Percentiles rank a stretch among this genome's conserved stretches.
phyloP scores from a whole-genome alignment of 2,329 filamentous ascomycete genomes.

The Aspergillus eucalypticola region DNA sequence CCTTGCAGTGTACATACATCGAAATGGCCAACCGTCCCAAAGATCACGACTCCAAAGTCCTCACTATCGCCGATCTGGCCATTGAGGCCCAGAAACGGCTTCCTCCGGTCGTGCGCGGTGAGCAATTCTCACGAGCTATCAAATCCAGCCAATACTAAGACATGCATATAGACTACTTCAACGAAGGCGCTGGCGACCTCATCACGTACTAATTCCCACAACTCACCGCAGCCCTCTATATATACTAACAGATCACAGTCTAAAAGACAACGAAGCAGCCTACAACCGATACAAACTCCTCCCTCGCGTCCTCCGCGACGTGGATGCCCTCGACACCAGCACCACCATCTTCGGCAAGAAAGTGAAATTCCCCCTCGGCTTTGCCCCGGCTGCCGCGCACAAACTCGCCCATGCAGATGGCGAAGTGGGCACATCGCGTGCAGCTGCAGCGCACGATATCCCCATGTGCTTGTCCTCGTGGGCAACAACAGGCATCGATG shows the following conservation, averaged over 20 bases:
- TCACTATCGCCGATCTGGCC: constrained; percentile 8
- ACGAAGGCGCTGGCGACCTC: constrained; percentile 10
- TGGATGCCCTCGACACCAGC: constrained; percentile 3
- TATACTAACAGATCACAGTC: not conserved
- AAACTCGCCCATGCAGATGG: constrained; percentile 11
- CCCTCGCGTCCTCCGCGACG: constrained; percentile 12
- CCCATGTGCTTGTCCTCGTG: constrained; percentile 12
- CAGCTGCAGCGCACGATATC: not conserved
- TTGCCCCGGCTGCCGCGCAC: constrained; percentile 9
- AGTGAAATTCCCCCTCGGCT: constrained; percentile 5
- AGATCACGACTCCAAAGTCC: not conserved
- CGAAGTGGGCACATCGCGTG: constrained; percentile 9
- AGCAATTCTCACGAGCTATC: not conserved
- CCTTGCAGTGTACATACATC: no score
- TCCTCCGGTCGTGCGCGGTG: not conserved
- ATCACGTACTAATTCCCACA: not conserved
- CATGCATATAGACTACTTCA: constrained; percentile 9
- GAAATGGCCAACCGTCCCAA: constrained; percentile 3
- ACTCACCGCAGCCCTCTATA: not conserved
- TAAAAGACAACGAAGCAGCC: constrained; percentile 10
- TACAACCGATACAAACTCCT: constrained; percentile 9
- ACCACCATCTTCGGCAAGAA: constrained; percentile 6
- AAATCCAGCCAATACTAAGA: not conserved
- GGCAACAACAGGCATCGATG: constrained; percentile 35
- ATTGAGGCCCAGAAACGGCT: constrained; percentile 3